Conservation (phyloP, 352 stramenopile genomes). For the Phytophthora idaei region DNA sequence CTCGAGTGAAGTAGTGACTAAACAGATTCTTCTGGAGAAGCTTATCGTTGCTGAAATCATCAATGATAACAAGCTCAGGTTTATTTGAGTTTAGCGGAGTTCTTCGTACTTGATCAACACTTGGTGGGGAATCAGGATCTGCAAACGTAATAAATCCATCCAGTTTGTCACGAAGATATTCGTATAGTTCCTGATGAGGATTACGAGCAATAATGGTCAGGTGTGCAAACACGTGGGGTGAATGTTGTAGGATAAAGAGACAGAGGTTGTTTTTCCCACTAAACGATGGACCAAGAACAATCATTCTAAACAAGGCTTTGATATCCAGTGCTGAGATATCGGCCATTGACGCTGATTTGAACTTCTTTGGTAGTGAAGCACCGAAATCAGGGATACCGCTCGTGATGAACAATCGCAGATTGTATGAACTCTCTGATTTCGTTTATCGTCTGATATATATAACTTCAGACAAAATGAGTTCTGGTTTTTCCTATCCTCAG, state of each 20-base stretch:
- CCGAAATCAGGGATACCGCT: constrained; percentile 8
- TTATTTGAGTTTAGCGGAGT: background rate
- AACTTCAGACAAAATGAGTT: background rate
- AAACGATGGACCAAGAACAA: background rate
- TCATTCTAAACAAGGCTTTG: background rate
- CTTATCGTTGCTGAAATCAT: background rate
- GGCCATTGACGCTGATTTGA: background rate
- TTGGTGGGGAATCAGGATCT: no score
- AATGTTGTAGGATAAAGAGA: background rate
- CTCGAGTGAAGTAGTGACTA: background rate
- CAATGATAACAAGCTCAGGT: background rate
- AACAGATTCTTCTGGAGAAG: background rate
- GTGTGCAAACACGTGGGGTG: background rate
- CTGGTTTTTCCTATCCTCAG: background rate
- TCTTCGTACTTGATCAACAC: background rate
- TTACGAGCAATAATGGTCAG: background rate
- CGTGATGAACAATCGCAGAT: background rate
- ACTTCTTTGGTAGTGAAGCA: constrained; percentile 19
- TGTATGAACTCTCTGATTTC: no score
- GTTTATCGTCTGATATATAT: background rate
- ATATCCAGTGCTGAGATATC: constrained; percentile 1
- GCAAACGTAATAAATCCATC: background rate
- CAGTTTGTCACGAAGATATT: background rate
- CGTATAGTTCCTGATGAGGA: background rate
- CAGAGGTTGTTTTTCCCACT: background rate